Conservation (phyloP, 352 stramenopile genomes). For the Phytophthora pluvialis region DNA sequence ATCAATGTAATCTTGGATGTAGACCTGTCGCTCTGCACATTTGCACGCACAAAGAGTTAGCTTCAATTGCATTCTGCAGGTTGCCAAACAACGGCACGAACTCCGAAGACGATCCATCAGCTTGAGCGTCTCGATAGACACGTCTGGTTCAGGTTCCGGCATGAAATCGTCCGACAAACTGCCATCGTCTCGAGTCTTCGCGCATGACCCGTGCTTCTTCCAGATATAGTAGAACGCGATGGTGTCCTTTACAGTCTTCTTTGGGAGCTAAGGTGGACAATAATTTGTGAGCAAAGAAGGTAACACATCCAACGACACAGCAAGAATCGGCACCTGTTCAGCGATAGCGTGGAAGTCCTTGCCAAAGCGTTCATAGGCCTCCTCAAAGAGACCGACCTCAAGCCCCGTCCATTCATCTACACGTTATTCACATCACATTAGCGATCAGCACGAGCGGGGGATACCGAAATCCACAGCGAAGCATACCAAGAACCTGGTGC, state of each 20-base stretch:
- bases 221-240: conserved; percentile 89
- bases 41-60: not conserved
- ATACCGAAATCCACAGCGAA: not conserved
- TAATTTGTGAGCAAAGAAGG: not conserved
- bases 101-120: conserved; percentile 67
- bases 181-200: conserved; percentile 40
- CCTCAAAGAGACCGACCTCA: conserved; percentile 82
- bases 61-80: not conserved
- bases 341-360: conserved; percentile 84
- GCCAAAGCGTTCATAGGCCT: conserved; percentile 74
- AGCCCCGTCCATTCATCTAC: conserved; percentile 79
- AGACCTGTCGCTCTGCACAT: conserved; percentile 63
- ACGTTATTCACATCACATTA: conserved; percentile 14
- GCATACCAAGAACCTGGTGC: conserved; percentile 71
- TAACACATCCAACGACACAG: not conserved
- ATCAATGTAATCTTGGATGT: conserved; percentile 73
- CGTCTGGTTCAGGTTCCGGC: conserved; percentile 56
- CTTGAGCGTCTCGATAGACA: conserved; percentile 66
- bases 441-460: not conserved
- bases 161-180: conserved; percentile 56
- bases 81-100: conserved; percentile 30
- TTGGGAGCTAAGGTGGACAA: conserved; percentile 50
- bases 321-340: conserved; percentile 46
- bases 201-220: conserved; percentile 77
- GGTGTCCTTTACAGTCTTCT: conserved; percentile 68